phyloP scores from a whole-genome alignment of 2,329 filamentous ascomycete genomes.

The Aspergillus phoenicis region DNA sequence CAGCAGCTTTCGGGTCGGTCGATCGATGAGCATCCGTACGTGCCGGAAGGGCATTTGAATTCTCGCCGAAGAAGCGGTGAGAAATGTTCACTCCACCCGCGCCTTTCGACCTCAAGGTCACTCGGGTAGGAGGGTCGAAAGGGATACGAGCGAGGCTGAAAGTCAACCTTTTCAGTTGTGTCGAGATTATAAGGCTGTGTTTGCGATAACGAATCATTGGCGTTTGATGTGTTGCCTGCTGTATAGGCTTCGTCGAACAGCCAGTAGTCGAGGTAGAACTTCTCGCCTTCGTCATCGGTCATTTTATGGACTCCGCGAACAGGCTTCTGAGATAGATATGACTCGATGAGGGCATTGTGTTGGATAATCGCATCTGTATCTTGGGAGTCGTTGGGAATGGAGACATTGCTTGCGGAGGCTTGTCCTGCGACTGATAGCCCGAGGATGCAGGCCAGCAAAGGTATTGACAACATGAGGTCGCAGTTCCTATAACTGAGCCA shows the following conservation, averaged over 20 bases:
- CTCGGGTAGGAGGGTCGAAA: constrained; percentile 13
- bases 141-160: constrained; percentile 21
- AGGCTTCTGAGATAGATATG: constrained; percentile 30
- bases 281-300: constrained; percentile 50
- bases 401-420: constrained; percentile 6
- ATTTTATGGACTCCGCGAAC: constrained; percentile 41
- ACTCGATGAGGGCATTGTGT: constrained; percentile 33
- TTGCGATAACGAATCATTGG: not conserved
- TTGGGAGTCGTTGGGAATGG: not conserved
- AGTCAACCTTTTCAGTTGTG: constrained; percentile 6
- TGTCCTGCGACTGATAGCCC: constrained; percentile 11
- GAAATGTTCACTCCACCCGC: constrained; percentile 5
- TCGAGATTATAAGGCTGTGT: not conserved
- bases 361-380: constrained; percentile 14
- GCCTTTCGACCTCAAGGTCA: constrained; percentile 3
- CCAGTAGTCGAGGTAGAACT: constrained; percentile 53
- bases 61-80: constrained; percentile 38
- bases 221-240: not conserved
- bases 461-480: constrained; percentile 5
- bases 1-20: constrained; percentile 63
- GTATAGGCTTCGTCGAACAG: constrained; percentile 29
- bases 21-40: constrained; percentile 57
- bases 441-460: constrained; percentile 6
- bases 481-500: not conserved
- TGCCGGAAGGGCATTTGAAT: constrained; percentile 61